phyloP scores from a whole-genome alignment of 2,329 filamentous ascomycete species.

The Arthroderma sp. region DNA sequence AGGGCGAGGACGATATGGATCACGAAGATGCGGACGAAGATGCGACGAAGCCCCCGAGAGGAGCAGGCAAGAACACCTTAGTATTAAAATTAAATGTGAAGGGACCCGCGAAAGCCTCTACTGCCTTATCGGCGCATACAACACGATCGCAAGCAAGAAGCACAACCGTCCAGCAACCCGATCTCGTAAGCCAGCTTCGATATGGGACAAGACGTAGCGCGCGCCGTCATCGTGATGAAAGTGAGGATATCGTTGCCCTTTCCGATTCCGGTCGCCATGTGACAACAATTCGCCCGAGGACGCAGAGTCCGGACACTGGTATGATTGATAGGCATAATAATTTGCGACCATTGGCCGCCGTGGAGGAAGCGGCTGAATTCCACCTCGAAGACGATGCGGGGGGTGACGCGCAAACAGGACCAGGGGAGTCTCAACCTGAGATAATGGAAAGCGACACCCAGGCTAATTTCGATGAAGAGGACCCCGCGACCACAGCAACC shows the following conservation, averaged over 20 bases:
- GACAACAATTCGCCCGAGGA: constrained; percentile 40
- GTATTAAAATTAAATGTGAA: constrained; percentile 6
- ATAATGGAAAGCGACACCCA: constrained; percentile 30
- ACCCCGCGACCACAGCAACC: constrained; percentile 12
- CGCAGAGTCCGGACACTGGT: constrained; percentile 34
- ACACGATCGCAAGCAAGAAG: constrained; percentile 19
- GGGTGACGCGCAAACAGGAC: too few species aligned
- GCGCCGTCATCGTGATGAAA: constrained; percentile 45
- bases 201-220: constrained; percentile 38
- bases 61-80: not conserved
- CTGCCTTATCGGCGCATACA: constrained; percentile 12
- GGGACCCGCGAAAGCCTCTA: constrained; percentile 9
- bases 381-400: constrained; percentile 2
- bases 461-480: constrained; percentile 20
- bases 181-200: constrained; percentile 7
- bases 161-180: constrained; percentile 14
- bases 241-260: constrained; percentile 43
- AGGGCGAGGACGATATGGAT: constrained; percentile 17
- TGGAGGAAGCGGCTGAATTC: not conserved
- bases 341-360: not conserved
- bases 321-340: constrained; percentile 9
- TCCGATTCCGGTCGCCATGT: constrained; percentile 47
- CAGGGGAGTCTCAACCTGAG: constrained; percentile 24
- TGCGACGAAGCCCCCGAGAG: constrained; percentile 3
- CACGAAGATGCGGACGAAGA: constrained; percentile 15